Evolutionary conservation across 2,329 filamentous ascomycete genomes (phyloP), one percentile per base, ranked within the genome.

Genomic region (Alternaria sp.): DNA sequence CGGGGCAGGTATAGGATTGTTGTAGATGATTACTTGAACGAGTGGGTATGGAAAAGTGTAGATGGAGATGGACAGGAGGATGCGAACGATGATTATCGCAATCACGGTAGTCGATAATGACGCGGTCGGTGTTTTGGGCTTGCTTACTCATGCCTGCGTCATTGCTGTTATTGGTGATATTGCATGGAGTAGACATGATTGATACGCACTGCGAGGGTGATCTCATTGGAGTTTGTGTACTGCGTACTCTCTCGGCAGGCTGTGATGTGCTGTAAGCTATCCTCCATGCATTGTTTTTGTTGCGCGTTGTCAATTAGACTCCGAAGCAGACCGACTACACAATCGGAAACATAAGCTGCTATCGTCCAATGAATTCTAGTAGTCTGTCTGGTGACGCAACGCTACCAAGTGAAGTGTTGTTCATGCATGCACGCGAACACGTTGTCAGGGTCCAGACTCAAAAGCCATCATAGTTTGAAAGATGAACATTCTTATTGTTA

Each of bases 401-500:
- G 6, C 2, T 24, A 38, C 46, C 30, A 22, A 24, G 1, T 5
- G 11, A 41, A 41, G 30, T 49, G 34, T 11, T 49, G 46, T 49
- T 30, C 20, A 30, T 24, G 20, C 22, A 36, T 49, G 46, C 46
- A 49, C 11, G 32, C 20, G 30, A 49, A 22, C 46, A 49, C 46
- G 20, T 49, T n/a, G 32, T 26, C 30, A 49, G 20, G 20, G 39
- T 42, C 20, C 39, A 42, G 32, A 12, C 30, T n/a, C 46, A 22
- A 16, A 24, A 38, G 16, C 20, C 30, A 24, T 26, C 12, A 49
- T 26, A 36, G 20, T 36, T 6, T n/a, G 30, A 8, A 49, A 48
- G 24, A 24, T 18, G 46, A 49, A 49, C 20, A 38, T 49, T 49
- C 8, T 36, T 49, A 49, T 49, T 49, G 46, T 36, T 32, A 24